A percentile compares a stretch with the other conserved stretches of the same genome.
Conservation (phyloP, 1,284 basidiomycete genomes). For the Melampsora americana region DNA sequence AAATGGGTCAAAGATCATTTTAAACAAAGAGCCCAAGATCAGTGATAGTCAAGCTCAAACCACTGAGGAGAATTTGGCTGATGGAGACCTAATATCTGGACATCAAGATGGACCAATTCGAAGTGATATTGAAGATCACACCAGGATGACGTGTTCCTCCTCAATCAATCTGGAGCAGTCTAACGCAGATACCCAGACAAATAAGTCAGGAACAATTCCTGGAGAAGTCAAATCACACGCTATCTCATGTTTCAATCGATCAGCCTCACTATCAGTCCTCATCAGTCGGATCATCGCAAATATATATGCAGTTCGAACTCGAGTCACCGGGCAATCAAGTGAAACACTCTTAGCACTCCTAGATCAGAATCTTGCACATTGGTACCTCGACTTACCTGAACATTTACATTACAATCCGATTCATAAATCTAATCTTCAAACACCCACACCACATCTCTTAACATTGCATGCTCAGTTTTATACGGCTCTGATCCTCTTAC, state of each 20-base stretch:
- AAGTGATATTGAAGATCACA: no score
- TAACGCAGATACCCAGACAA: slow-evolving; percentile 43
- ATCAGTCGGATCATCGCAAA: slow-evolving; percentile 63
- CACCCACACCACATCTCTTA: slow-evolving; percentile 64
- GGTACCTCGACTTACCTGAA: slow-evolving; percentile 70
- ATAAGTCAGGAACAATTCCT: slow-evolving; percentile 52
- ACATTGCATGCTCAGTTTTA: slow-evolving; percentile 82
- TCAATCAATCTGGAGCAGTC: neutral
- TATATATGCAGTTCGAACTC: slow-evolving; percentile 69
- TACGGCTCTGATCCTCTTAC: slow-evolving; percentile 71
- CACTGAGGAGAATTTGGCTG: slow-evolving; percentile 12
- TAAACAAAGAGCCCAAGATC: slow-evolving; percentile 44
- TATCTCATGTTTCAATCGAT: slow-evolving; percentile 73
- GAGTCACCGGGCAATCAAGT: slow-evolving; percentile 58
- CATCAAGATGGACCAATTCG: neutral
- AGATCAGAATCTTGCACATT: slow-evolving; percentile 69
- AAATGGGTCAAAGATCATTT: slow-evolving; percentile 48
- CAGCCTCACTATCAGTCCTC: slow-evolving; percentile 61
- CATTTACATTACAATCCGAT: slow-evolving; percentile 60
- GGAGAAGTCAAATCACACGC: slow-evolving; percentile 60
- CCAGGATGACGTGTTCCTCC: no score
- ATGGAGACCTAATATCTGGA: slow-evolving; percentile 43
- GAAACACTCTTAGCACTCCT: slow-evolving; percentile 62
- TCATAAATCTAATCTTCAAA: slow-evolving; percentile 10
- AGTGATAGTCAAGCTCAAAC: slow-evolving; percentile 37